Evolutionary conservation across 495 filamentous ascomycete species (phyloP), one percentile per base, ranked within the genome.

Genomic region (Filosporella fistucella): DNA sequence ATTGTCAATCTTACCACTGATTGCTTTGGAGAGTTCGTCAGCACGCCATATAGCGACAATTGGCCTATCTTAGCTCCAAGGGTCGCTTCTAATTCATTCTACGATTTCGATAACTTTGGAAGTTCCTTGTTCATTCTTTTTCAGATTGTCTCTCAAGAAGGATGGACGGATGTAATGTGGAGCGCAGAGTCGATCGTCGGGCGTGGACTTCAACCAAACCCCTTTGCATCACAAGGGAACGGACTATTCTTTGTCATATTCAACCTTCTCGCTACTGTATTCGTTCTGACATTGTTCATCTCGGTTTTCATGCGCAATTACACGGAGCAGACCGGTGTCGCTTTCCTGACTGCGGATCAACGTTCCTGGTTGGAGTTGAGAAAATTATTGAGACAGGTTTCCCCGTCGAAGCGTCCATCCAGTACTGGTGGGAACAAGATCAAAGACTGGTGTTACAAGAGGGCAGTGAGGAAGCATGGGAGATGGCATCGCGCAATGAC

Each of bases 231-330:
- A 3, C 86, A 91, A 55, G 89, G 83, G 18, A 96, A 97, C 54
- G 91, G 86, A 2, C 54, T 96, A 18, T 97, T 96, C 76, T 95
- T 97, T 64, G 80, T 99, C 39, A 76, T 88, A 11, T 99, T 97
- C 80, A 99, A 99, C 64, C 77, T 99, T 54, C 77, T 99, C 48
- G 91, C 89, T 20, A 88, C 94, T 2, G 94, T 99, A 60, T 99
- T 99, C 70, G 88, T 99, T 41, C 72, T 99, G 66, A 99, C 94
- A 1, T 71, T 99, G 60, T 99, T 99, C 62, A 93, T 97, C 26
- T 96, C 93, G 52, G 93, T 99, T 39, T 99, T 99, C 65, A 99
- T 99, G 94, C 86, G 93, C 35, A 97, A 94, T 63, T 97, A 97
- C 69, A 97, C 93, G 3, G 93, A 99, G 68, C 90, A 97, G 65